Percentiles rank a stretch among this genome's conserved stretches.
phyloP scores from a whole-genome alignment of 2,329 filamentous ascomycete genomes.

The Shiraia sp. region DNA sequence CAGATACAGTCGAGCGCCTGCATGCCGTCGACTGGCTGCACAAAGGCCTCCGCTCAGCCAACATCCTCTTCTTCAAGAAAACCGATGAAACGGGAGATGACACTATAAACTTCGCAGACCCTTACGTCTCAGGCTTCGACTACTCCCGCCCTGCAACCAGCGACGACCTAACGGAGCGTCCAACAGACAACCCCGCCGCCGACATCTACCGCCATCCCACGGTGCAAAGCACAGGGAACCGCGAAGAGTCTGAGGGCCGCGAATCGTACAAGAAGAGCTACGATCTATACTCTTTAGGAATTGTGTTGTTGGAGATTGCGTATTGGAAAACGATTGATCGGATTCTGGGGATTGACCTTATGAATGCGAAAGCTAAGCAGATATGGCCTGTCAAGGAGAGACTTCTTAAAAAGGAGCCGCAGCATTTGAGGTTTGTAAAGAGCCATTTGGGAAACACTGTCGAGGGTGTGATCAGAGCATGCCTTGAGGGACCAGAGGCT shows the following conservation, averaged over 20 bases:
- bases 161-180: slow-evolving; percentile 57
- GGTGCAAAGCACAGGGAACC: slow-evolving; percentile 45
- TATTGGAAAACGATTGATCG: slow-evolving; percentile 55
- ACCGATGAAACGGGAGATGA: slow-evolving; percentile 3
- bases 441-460: slow-evolving; percentile 31
- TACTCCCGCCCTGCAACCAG: slow-evolving; percentile 56
- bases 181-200: slow-evolving; percentile 49
- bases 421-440: slow-evolving; percentile 26
- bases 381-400: slow-evolving; percentile 43
- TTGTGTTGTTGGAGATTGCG: slow-evolving; percentile 59
- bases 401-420: slow-evolving; percentile 23
- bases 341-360: slow-evolving; percentile 46
- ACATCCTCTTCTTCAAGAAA: slow-evolving; percentile 57
- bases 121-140: slow-evolving; percentile 59
- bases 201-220: slow-evolving; percentile 58
- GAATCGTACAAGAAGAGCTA: slow-evolving; percentile 53
- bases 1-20: slow-evolving; percentile 59
- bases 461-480: slow-evolving; percentile 30
- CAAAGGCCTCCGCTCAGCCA: slow-evolving; percentile 60
- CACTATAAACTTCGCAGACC: slow-evolving; percentile 46
- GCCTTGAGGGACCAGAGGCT: slow-evolving; percentile 32
- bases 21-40: slow-evolving; percentile 63
- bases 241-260: slow-evolving; percentile 18
- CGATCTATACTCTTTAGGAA: slow-evolving; percentile 58
- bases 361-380: slow-evolving; percentile 44